phyloP scores from a whole-genome alignment of 768 basidiomycete species.

The Lactifluus echinatus region DNA sequence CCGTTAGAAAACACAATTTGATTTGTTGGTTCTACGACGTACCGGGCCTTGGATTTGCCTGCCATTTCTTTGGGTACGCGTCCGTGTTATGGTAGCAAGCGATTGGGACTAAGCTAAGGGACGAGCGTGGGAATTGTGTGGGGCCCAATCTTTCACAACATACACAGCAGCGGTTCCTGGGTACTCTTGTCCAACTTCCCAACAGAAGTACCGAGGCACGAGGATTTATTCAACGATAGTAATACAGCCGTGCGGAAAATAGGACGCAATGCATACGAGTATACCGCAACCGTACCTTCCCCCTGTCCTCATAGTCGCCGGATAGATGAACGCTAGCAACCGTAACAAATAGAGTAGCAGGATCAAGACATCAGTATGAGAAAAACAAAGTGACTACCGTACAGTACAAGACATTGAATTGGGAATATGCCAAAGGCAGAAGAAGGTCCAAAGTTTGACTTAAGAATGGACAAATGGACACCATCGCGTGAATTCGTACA shows the following conservation, averaged over 20 bases:
- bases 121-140: neutral
- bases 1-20: too few species aligned
- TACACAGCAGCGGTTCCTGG: too few species aligned
- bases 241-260: conserved; percentile 8
- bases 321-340: neutral
- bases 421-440: conserved; percentile 8
- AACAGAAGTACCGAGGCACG: too few species aligned
- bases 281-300: neutral
- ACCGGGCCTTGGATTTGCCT: conserved; percentile 55
- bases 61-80: too few species aligned
- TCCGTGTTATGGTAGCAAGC: too few species aligned
- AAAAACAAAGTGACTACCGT: neutral
- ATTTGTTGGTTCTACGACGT: conserved; percentile 7
- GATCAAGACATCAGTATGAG: neutral
- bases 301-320: neutral
- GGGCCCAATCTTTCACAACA: too few species aligned
- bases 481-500: conserved; percentile 8
- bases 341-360: neutral
- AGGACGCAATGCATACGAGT: neutral
- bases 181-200: too few species aligned
- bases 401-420: conserved; percentile 9
- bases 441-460: conserved; percentile 1
- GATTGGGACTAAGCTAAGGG: too few species aligned
- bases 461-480: conserved; percentile 1
- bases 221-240: neutral